Base-by-base conservation (phyloP, 2,329 filamentous ascomycete species). In the Talaromyces atroroseus region DNA sequence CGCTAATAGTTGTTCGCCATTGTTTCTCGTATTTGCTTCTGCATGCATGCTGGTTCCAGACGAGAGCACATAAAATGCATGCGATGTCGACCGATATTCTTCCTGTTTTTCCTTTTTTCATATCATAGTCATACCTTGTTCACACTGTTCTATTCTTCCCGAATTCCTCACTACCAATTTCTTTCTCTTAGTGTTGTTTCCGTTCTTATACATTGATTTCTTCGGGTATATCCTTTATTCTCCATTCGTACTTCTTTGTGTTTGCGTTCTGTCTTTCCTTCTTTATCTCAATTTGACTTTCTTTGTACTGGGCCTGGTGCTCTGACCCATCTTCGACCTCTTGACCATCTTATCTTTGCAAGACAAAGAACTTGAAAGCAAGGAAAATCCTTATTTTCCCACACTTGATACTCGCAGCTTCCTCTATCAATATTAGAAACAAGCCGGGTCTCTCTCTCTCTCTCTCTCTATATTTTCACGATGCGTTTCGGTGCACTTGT, bases 401-500 rank as follows among this genome's bases (percentile, higher is more conserved):
- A 3, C 44, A 11, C 11, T 14, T 20, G 20, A 16, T 23, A 32
- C 34, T 18, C 23, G 2, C 29, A 32, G 6, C 21, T 32, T 10
- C 26, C 3, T 32, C 23, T 16, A 34, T 49, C 29, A 12, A 49
- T 5, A 49, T 20, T 26, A 3, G 16, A 20, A 16, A 42, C 14
- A 5, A n/a, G 3, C 18, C n/a, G n/a, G n/a, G 40, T 14, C 29
- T 45, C 34, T 18, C 18, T 16, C 46, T 53, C 7, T 14, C 5
- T n/a, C 14, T 6, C 16, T 11, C 26, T 49, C 7, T 14, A 26
- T 29, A n/a, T 40, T 11, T 44, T 21, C 53, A 50, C 24, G 26
- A 58, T 58, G 56, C 56, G n/a, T 54, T 58, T 51, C 40, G 45
- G 24, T 21, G 55, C 46, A 36, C 42, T 51, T 49, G 42, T 64